phyloP scores from a whole-genome alignment of 352 stramenopile species.

The Phytophthora ramorum region DNA sequence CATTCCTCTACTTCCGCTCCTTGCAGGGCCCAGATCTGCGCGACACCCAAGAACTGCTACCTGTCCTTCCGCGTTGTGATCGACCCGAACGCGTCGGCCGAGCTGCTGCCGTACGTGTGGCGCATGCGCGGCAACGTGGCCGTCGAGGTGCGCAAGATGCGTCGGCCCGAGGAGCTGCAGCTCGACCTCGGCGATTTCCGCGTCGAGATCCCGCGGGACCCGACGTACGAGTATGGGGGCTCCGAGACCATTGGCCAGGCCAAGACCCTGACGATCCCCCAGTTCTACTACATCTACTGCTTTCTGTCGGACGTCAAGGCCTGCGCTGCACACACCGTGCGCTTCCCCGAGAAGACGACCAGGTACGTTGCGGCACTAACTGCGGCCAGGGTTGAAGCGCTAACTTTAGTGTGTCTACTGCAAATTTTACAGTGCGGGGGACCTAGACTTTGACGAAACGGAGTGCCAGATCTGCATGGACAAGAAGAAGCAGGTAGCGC shows the following conservation, averaged over 20 bases:
- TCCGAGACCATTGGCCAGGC: constrained; percentile 63
- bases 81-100: constrained; percentile 60
- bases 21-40: constrained; percentile 65
- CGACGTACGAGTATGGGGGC: constrained; percentile 29
- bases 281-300: constrained; percentile 89
- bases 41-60: constrained; percentile 79
- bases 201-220: constrained; percentile 26
- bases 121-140: constrained; percentile 71
- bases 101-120: constrained; percentile 81
- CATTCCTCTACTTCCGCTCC: constrained; percentile 3
- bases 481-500: constrained; percentile 80
- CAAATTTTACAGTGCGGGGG: constrained; percentile 18
- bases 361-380: constrained; percentile 27
- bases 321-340: constrained; percentile 65
- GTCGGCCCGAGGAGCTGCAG: constrained; percentile 50
- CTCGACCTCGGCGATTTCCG: constrained; percentile 35
- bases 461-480: constrained; percentile 90
- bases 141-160: constrained; percentile 79
- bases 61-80: constrained; percentile 79
- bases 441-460: constrained; percentile 73
- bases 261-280: constrained; percentile 68
- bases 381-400: constrained; percentile 17
- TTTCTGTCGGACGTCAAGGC: constrained; percentile 79
- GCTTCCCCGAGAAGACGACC: constrained; percentile 52
- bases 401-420: constrained; percentile 30